phyloP scores from a whole-genome alignment of 2,329 filamentous ascomycete species.

The Botrytis deweyae region DNA sequence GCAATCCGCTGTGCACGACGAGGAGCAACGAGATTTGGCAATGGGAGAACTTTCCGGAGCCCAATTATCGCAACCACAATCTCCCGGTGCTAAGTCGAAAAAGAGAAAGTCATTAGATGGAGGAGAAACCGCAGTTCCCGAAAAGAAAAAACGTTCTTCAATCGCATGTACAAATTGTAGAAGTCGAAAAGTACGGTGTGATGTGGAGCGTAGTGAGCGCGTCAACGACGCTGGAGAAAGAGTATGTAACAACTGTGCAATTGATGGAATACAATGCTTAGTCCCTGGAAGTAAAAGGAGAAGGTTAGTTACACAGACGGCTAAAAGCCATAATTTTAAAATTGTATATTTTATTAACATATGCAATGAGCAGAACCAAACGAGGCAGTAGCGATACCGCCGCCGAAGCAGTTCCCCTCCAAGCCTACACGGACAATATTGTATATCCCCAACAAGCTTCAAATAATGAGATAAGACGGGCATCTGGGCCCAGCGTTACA shows the following conservation, averaged over 20 bases:
- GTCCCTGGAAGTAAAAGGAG: conserved; percentile 65
- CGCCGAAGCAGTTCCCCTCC: neutral
- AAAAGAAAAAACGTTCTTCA: conserved; percentile 83
- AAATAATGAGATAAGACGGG: conserved; percentile 27
- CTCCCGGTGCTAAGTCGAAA: conserved; percentile 23
- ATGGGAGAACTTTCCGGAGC: neutral
- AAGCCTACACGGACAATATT: neutral
- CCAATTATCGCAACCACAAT: neutral
- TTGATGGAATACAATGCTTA: conserved; percentile 51
- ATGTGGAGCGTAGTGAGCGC: conserved; percentile 73
- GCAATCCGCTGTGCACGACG: conserved; percentile 4
- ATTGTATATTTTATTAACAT: neutral
- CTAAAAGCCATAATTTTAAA: neutral
- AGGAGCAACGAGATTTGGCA: conserved; percentile 6
- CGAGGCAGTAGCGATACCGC: neutral
- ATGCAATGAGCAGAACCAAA: conserved; percentile 3
- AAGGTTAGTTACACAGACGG: conserved; percentile 46
- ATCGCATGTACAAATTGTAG: conserved; percentile 88
- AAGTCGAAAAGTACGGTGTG: conserved; percentile 87
- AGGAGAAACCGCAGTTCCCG: conserved; percentile 44
- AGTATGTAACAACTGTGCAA: conserved; percentile 38
- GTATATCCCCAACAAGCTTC: conserved; percentile 35
- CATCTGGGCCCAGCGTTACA: neutral
- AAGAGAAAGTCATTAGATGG: conserved; percentile 33
- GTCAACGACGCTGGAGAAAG: conserved; percentile 34